Base-by-base conservation (phyloP, 2,329 filamentous ascomycete species). In the Colletotrichum filicis region DNA sequence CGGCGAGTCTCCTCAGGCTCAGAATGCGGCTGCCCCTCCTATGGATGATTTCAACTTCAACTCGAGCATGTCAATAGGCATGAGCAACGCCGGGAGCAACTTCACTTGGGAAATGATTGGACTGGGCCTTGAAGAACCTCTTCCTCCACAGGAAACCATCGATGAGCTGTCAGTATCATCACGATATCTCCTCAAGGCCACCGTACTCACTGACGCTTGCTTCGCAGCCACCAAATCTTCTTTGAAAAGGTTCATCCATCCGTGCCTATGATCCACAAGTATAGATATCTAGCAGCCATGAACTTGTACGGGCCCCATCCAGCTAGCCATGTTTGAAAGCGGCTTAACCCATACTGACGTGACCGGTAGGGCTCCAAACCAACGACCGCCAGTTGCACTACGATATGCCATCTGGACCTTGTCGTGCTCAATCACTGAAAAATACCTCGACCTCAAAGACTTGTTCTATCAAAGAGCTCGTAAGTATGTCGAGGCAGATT, bases 391-490 rank as follows among this genome's bases (percentile, higher is more conserved):
- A 0, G 91, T 98, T 35, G 95, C 93, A 76, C 85, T 99, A 62
- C 92, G 97, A 77, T 99, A 99, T 83, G 95, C 94, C 68, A 97
- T 98, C 87, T 98, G 96, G 96, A 94, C 93, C n/a, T 85, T 95
- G 78, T 95, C 96, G n/a, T 95, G 95, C 74, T 93, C 94, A 5
- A 89, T 95, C 56, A 92, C 91, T 3, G 95, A 98, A 71, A 97
- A 95, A 79, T 98, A 94, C 80, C 86, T 89, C 42, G 90, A 91
- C 66, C 83, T 98, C 16, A 95, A 95, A 79, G 93, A 95, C 66
- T 91, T 97, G 74, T 98, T 98, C 81, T 99, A 99, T 81, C 91
- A 93, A 75, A 90, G 95, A 64, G 91, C 96, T 14, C 91, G 96
- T 71, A 98, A 97, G 80, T 98, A 98, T 79, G 88, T 95, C 56